Base-by-base conservation (phyloP, 495 filamentous ascomycete species). In the Penicillium antarcticum region DNA sequence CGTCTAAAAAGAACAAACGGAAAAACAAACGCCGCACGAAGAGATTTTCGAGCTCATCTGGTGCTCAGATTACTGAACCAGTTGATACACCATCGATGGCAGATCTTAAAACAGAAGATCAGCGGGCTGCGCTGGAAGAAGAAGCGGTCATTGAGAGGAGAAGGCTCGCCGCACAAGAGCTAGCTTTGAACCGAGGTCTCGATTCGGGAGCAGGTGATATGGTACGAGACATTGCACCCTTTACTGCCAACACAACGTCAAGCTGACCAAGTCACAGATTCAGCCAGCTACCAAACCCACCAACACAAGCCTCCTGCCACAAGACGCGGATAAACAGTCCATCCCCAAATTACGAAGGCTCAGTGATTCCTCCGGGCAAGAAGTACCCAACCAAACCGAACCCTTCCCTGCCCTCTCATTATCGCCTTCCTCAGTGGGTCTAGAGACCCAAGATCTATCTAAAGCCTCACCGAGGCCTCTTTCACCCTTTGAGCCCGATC, bases 31-130 rank as follows among this genome's bases (percentile, higher is more conserved):
- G 47, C 13, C 24, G 37, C 7, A 57, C 56, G 50, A 66, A 59
- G 45, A 52, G 73, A 37, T 50, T 55, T 42, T 54, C 45, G 50
- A 56, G 58, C 32, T 8, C 19, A 36, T 11, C 18, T 14, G 36
- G 16, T 4, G 12, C 26, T 5, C 2, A 67, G 5, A 17, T 67
- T 37, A 41, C 58, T 24, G 64, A 65, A 6, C 60, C 63, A 19
- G 37, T 60, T 14, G 61, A 68, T 1, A 51, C 58, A 0, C 78
- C 82, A 4, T 87, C 88, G 3, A 73, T 96, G 19, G 79, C 78
- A 11, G 87, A 94, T 55, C 60, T 96, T 19, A 83, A 87, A 57
- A 74, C 78, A 40, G 91, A 97, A 65, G 92, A 97, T 54, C 82
- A 88, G 36, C 78, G 72, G 18, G 70, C 83, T 0, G 80, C 78